These are phyloP conservation scores for Phialophora verrucosa DNA, from an alignment of 2,329 filamentous ascomycete species.

Conservation along the genomic window DNA sequence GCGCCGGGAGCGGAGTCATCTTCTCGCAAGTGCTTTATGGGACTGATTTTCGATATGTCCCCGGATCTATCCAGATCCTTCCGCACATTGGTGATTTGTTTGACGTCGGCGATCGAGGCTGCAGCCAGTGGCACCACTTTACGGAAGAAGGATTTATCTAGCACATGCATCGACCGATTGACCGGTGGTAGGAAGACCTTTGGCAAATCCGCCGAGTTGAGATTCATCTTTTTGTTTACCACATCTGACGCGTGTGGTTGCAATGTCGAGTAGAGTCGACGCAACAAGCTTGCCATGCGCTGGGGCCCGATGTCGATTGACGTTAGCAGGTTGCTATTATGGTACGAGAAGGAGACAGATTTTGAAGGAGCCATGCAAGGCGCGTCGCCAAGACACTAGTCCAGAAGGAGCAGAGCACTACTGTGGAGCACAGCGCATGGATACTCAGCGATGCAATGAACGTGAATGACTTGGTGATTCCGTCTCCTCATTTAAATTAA, in stretches of 20 bases:
- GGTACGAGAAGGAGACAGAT: not conserved
- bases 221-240: constrained; percentile 30
- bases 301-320: not conserved
- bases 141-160: constrained; percentile 84
- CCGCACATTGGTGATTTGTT: constrained; percentile 74
- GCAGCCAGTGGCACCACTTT: constrained; percentile 78
- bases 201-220: constrained; percentile 40
- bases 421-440: not conserved
- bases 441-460: not conserved
- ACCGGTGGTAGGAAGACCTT: constrained; percentile 77
- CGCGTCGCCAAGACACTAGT: not conserved
- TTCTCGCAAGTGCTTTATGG: constrained; percentile 66
- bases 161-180: constrained; percentile 75
- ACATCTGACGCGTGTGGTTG: not conserved
- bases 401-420: not conserved
- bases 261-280: constrained; percentile 22
- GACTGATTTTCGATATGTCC: constrained; percentile 69
- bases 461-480: not conserved
- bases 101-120: constrained; percentile 75
- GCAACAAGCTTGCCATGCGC: constrained; percentile 29
- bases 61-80: constrained; percentile 67
- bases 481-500: too few species aligned
- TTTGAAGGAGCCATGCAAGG: not conserved
- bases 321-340: not conserved
- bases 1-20: constrained; percentile 42